Conservation (phyloP, 768 basidiomycete species). For the Pleurotus tuber-regium region DNA sequence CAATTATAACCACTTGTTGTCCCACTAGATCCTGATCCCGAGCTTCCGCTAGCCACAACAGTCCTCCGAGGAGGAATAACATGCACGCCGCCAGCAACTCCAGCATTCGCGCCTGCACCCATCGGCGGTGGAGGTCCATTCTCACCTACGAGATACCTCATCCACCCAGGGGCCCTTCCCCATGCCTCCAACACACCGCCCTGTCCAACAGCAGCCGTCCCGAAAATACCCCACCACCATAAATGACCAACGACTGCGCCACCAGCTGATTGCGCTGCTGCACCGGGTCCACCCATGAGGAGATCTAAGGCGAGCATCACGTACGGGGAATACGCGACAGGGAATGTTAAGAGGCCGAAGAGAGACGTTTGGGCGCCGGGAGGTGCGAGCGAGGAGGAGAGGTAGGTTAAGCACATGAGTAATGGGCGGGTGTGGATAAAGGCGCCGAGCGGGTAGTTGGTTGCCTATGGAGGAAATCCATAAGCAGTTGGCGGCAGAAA, state of each 20-base stretch:
- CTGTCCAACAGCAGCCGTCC: constrained; percentile 40
- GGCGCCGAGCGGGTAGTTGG: constrained; percentile 61
- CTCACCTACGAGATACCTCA: constrained; percentile 49
- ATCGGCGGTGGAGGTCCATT: constrained; percentile 22
- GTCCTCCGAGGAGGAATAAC: constrained; percentile 51
- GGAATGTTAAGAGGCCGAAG: constrained; percentile 77
- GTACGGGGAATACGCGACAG: constrained; percentile 72
- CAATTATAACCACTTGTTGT: constrained; percentile 34
- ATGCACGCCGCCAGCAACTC: constrained; percentile 51
- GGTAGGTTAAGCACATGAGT: constrained; percentile 64
- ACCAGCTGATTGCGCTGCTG: constrained; percentile 55
- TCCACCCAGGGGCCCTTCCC: constrained; percentile 59
- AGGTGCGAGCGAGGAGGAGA: constrained; percentile 64
- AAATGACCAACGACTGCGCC: constrained; percentile 77
- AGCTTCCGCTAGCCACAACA: constrained; percentile 5
- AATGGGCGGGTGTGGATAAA: constrained; percentile 62
- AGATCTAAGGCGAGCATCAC: constrained; percentile 72
- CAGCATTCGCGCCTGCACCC: constrained; percentile 31
- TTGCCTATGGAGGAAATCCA: constrained; percentile 23
- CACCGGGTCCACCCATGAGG: constrained; percentile 54
- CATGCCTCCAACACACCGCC: constrained; percentile 38
- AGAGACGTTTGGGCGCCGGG: constrained; percentile 68
- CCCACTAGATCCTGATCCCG: constrained; percentile 11
- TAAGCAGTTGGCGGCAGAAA: neutral
- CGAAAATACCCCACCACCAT: constrained; percentile 79